phyloP scores from a whole-genome alignment of 805 yeast genomes.

The Saturnispora bothae region DNA sequence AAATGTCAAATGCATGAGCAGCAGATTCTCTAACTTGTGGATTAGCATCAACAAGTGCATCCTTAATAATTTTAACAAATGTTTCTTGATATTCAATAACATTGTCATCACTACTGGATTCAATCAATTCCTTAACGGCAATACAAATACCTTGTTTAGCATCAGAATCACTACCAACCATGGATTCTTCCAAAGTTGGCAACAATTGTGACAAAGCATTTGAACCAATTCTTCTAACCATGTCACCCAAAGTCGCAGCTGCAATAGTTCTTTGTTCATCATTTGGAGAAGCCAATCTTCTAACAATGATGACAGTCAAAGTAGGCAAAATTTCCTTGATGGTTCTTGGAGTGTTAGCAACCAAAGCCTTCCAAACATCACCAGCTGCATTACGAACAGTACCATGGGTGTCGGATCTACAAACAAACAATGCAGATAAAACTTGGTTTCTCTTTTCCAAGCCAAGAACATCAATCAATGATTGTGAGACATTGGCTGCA shows the following conservation, averaged over 20 bases:
- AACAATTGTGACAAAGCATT: constrained; percentile 73
- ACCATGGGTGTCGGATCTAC: constrained; percentile 86
- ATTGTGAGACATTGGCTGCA: constrained; percentile 43
- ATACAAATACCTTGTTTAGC: constrained; percentile 95
- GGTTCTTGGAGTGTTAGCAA: constrained; percentile 90
- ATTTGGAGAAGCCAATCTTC: constrained; percentile 74
- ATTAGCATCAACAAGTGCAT: constrained; percentile 66
- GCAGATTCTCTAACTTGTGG: constrained; percentile 80
- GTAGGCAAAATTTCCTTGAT: constrained; percentile 86
- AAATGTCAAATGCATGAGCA: constrained; percentile 79
- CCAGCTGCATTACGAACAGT: constrained; percentile 81
- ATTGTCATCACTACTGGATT: constrained; percentile 54
- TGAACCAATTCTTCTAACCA: constrained; percentile 88
- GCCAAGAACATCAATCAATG: constrained; percentile 73
- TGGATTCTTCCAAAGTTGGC: constrained; percentile 69
- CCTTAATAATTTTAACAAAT: constrained; percentile 66
- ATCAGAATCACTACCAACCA: constrained; percentile 56
- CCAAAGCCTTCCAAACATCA: constrained; percentile 95
- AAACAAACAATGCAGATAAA: constrained; percentile 76
- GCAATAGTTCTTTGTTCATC: constrained; percentile 75
- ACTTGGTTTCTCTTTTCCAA: constrained; percentile 80
- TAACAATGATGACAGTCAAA: constrained; percentile 68
- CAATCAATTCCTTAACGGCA: constrained; percentile 78
- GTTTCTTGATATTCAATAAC: constrained; percentile 54
- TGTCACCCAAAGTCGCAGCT: constrained; percentile 87